These are phyloP conservation scores for Leucaena leucocephala DNA, from an alignment of 306 rosid genomes.

Conservation along the genomic window DNA sequence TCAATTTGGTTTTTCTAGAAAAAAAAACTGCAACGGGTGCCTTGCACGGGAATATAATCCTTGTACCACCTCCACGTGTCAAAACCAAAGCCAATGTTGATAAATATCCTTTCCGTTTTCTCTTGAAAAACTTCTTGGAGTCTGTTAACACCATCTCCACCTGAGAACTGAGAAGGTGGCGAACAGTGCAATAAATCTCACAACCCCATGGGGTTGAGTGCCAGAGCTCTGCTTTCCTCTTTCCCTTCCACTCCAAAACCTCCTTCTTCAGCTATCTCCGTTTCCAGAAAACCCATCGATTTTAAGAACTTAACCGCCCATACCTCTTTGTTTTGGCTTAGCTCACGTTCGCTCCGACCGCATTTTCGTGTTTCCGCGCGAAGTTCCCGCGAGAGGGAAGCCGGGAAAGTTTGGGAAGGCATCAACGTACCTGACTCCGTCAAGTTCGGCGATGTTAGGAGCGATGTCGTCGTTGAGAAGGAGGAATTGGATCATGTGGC, in stretches of 20 bases:
- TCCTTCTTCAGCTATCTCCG: conserved; percentile 36
- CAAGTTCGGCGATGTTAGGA: conserved; percentile 43
- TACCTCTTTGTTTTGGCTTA: conserved; percentile 14
- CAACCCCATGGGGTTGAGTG: conserved; percentile 42
- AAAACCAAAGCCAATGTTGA: conserved; percentile 49
- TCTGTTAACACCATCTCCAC: not conserved
- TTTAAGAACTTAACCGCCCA: conserved; percentile 11
- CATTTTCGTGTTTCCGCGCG: conserved; percentile 36
- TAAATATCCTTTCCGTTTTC: conserved; percentile 45
- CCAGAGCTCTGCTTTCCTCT: conserved; percentile 68
- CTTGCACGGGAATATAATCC: not conserved
- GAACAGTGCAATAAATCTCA: not conserved
- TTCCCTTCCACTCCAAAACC: conserved; percentile 50
- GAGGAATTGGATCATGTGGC: conserved; percentile 44
- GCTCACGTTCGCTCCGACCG: conserved; percentile 21
- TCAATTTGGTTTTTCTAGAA: too few relatives aligned
- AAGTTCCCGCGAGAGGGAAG: conserved; percentile 26
- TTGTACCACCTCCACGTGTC: conserved; percentile 57
- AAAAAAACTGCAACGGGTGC: too few relatives aligned
- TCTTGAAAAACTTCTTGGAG: not conserved
- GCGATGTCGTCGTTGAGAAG: conserved; percentile 29
- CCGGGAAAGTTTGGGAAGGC: conserved; percentile 59
- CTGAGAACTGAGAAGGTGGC: not conserved
- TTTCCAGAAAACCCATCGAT: conserved; percentile 15
- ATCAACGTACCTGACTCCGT: conserved; percentile 57